Percentiles rank a stretch among this genome's conserved stretches.
Evolutionary conservation across 345 rosid genomes (phyloP).

Genomic region (Theobroma cacao): DNA sequence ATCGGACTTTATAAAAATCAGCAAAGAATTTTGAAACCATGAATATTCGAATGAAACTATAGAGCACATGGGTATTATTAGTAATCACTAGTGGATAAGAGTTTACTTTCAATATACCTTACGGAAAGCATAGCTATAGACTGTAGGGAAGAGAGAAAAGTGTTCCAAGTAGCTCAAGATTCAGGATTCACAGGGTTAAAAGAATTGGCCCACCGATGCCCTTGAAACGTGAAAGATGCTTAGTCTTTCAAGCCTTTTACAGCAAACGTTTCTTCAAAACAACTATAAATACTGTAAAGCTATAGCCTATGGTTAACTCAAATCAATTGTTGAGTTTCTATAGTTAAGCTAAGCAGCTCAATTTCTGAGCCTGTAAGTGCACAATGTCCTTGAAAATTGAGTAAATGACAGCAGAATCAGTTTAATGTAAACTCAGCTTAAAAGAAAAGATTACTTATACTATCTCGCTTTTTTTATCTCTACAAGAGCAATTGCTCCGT

Average conservation of each 20-base stretch:
- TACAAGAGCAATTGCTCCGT: neutral
- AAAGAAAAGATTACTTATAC: neutral
- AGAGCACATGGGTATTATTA: neutral
- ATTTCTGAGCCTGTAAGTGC: neutral
- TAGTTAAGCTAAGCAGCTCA: neutral
- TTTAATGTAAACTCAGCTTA: neutral
- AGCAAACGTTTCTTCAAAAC: neutral
- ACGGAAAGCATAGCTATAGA: neutral
- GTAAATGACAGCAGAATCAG: neutral
- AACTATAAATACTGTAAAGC: neutral
- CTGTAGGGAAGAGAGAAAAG: neutral
- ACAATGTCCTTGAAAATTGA: neutral
- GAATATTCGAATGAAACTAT: neutral
- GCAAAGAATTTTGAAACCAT: neutral
- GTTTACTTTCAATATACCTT: neutral
- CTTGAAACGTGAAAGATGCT: neutral
- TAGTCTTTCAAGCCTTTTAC: constrained; percentile 1
- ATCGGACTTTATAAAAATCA: neutral
- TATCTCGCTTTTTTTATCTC: neutral
- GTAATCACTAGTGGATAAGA: neutral
- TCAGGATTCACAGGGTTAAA: neutral
- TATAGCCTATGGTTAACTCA: neutral
- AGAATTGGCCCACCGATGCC: neutral
- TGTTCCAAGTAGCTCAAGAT: neutral
- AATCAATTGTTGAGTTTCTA: neutral